Conservation (phyloP, 169 alveolate species). For the Plasmodium gonderi region DNA sequence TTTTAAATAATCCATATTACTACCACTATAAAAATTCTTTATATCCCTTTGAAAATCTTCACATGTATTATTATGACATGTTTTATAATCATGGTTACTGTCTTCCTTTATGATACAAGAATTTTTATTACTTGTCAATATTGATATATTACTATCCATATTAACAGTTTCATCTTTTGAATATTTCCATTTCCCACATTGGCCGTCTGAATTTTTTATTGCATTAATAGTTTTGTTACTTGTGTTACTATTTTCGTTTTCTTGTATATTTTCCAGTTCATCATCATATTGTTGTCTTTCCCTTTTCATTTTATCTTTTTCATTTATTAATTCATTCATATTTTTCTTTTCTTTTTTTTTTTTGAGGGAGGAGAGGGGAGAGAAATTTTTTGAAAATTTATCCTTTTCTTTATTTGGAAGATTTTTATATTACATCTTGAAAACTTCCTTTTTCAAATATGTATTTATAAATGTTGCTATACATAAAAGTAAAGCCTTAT, state of each 20-base stretch:
- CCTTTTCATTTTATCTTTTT: slow-evolving; percentile 18
- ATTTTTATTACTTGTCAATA: slow-evolving; percentile 2
- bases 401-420: slow-evolving; percentile 10
- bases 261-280: background rate
- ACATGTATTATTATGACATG: background rate
- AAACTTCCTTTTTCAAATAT: background rate
- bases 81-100: background rate
- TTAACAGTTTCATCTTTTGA: background rate
- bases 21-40: slow-evolving; percentile 4
- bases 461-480: background rate
- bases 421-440: slow-evolving; percentile 34
- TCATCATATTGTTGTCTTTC: slow-evolving; percentile 1
- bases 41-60: background rate
- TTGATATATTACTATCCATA: background rate
- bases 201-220: slow-evolving; percentile 3
- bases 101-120: background rate
- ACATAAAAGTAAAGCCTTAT: background rate
- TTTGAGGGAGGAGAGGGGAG: no score
- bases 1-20: background rate
- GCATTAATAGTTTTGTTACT: background rate
- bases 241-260: background rate
- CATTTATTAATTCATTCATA: slow-evolving; percentile 11
- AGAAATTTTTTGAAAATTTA: background rate
- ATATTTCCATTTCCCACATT: background rate
- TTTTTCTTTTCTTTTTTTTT: background rate